Base-by-base conservation (phyloP, 768 basidiomycete species). In the Leccinum boreale region DNA sequence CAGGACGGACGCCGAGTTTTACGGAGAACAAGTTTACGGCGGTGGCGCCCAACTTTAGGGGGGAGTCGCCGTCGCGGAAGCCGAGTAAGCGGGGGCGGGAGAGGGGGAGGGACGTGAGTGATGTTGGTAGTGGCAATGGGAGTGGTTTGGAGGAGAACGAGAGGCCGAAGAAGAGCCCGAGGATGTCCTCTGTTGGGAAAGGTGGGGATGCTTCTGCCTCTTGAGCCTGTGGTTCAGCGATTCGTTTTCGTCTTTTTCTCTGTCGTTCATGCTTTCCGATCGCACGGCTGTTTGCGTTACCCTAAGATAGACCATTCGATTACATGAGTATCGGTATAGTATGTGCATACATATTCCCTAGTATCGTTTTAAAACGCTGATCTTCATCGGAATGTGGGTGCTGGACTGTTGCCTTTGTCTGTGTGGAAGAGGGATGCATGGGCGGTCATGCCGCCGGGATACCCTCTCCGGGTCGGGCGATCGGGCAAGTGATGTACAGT, bases 11-110 rank as follows among this genome's bases (percentile, higher is more conserved):
- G 54, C 67, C 64, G 53, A 73, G 58, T 61, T 73, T 63, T 51
- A 70, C 60, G 2, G 60, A 78, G 52, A 84, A 82, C 58, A 67
- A 67, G 50, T 84, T 84, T 31, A 82, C 76, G 31, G 77, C 79
- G 0, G 80, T 84, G 6, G 65, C 77, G 1, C 67, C 70, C 14
- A 62, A 67, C 28, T 81, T 67, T 46, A 58, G 72, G n/a, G 62
- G 62, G 0, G 63, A 62, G 55, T 72, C 70, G 17, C 70, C 70
- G 19, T 50, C 72, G n/a, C 64, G 72, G 3, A 72, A 58, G 58
- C 62, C 72, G n/a, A 65, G 59, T 17, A 72, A 72, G 56, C 63
- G 70, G 4, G 60, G 55, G 4, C 58, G 71, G 35, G 36, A 39
- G 36, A 9, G 36, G 36, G 17, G 17, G 1, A 39, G 36, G 36